Conservation (phyloP, 345 rosid species). For the Salix dunnii region DNA sequence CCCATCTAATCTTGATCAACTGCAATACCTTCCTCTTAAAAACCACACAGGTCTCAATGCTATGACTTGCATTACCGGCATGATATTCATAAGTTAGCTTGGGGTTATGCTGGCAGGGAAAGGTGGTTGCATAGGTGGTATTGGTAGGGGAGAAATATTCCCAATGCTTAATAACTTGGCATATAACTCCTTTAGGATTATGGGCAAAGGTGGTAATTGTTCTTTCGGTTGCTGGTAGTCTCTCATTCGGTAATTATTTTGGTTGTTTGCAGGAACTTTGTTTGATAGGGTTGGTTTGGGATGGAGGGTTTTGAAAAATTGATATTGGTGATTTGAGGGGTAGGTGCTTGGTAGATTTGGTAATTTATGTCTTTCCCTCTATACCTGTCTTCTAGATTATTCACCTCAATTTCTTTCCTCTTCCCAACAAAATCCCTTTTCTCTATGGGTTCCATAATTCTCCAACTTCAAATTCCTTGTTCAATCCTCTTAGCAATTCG, state of each 20-base stretch:
- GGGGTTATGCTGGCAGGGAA: not conserved
- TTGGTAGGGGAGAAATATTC: not conserved
- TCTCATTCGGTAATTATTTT: not conserved
- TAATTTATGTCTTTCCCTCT: rapidly evolving
- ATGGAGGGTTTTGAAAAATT: not conserved
- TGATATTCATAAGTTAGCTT: not conserved
- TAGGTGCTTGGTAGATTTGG: no score
- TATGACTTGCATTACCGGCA: not conserved
- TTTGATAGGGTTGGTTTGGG: no score
- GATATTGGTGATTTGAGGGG: not conserved
- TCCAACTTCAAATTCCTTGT: no score
- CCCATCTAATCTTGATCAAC: not conserved
- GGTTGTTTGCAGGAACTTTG: rapidly evolving
- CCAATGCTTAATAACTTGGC: rapidly evolving
- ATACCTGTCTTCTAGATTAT: rapidly evolving
- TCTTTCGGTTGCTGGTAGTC: not conserved
- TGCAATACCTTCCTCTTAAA: not conserved
- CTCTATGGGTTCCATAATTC: no score
- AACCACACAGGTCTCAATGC: not conserved
- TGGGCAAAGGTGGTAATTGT: not conserved
- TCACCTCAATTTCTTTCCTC: no score
- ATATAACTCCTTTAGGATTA: not conserved
- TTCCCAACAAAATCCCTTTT: no score
- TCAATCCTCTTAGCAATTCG: not conserved
- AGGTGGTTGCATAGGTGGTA: not conserved